These are phyloP conservation scores for Paxillus ammoniavirescens DNA, from an alignment of 768 basidiomycete genomes.

Conservation along the genomic window DNA sequence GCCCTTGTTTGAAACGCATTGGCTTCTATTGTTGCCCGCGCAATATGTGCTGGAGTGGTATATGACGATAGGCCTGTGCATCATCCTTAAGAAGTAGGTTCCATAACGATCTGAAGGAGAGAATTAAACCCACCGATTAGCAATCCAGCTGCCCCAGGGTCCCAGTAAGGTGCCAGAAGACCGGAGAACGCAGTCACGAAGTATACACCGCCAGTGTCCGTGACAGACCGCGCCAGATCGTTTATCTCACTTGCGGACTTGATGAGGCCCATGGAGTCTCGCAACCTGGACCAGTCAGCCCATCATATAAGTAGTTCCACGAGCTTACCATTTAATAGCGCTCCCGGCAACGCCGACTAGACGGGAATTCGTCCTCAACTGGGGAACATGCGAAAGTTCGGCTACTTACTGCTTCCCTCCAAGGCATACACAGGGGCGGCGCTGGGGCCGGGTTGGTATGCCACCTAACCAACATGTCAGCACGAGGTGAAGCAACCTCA, in stretches of 20 bases:
- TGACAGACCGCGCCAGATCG: constrained; percentile 70
- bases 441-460: constrained; percentile 81
- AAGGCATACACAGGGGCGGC: constrained; percentile 86
- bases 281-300: constrained; percentile 51
- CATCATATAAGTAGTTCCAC: background rate
- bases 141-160: constrained; percentile 83
- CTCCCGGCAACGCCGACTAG: constrained; percentile 91
- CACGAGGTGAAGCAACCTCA: background rate
- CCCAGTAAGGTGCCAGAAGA: constrained; percentile 97
- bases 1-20: constrained; percentile 96
- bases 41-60: constrained; percentile 90
- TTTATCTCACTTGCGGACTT: constrained; percentile 81
- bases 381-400: background rate
- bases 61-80: constrained; percentile 71
- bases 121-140: constrained; percentile 61
- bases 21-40: constrained; percentile 92
- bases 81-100: background rate
- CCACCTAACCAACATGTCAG: constrained; percentile 51
- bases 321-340: constrained; percentile 80
- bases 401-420: constrained; percentile 85
- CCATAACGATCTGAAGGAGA: background rate
- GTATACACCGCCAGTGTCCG: constrained; percentile 85
- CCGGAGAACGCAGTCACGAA: constrained; percentile 98
- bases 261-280: constrained; percentile 88
- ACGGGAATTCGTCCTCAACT: background rate